phyloP scores from a whole-genome alignment of 2,329 filamentous ascomycete species.

The Penicillium italicum region DNA sequence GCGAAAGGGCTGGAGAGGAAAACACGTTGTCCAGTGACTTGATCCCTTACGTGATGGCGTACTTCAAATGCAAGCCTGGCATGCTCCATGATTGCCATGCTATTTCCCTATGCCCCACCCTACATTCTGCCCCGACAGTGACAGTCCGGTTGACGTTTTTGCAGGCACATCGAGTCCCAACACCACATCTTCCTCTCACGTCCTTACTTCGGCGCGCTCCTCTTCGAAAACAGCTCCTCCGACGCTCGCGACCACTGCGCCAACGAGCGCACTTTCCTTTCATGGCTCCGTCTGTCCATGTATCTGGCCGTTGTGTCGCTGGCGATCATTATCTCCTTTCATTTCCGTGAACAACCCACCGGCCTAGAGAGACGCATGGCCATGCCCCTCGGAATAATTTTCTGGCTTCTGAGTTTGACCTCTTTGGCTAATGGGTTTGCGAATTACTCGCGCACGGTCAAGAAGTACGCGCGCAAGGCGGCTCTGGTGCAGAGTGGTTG shows the following conservation, averaged over 20 bases:
- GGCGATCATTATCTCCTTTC: conserved; percentile 90
- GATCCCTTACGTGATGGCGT: conserved; percentile 2
- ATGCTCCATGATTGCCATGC: not conserved
- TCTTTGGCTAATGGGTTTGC: conserved; percentile 73
- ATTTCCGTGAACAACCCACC: conserved; percentile 71
- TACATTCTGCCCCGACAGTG: not conserved
- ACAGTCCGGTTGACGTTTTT: not conserved
- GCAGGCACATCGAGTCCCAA: conserved; percentile 30
- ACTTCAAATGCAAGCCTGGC: not conserved
- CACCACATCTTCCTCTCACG: conserved; percentile 50
- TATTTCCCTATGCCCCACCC: not conserved
- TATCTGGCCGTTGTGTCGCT: conserved; percentile 89
- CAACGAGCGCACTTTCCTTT: conserved; percentile 73
- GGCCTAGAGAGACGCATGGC: conserved; percentile 71
- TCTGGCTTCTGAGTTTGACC: conserved; percentile 77
- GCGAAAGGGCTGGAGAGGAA: not conserved
- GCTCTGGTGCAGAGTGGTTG: conserved; percentile 91
- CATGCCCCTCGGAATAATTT: conserved; percentile 77
- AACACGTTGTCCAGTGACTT: not conserved
- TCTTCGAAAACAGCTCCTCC: conserved; percentile 65
- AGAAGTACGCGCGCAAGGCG: conserved; percentile 71
- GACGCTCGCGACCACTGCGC: conserved; percentile 66
- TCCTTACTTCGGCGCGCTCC: conserved; percentile 56
- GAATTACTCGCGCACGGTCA: conserved; percentile 82
- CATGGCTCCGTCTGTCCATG: conserved; percentile 81